Percentiles rank a stretch among this genome's conserved stretches.
These are phyloP conservation scores for Alternaria sp. DNA, from an alignment of 2,329 filamentous ascomycete genomes.

Conservation along the genomic window DNA sequence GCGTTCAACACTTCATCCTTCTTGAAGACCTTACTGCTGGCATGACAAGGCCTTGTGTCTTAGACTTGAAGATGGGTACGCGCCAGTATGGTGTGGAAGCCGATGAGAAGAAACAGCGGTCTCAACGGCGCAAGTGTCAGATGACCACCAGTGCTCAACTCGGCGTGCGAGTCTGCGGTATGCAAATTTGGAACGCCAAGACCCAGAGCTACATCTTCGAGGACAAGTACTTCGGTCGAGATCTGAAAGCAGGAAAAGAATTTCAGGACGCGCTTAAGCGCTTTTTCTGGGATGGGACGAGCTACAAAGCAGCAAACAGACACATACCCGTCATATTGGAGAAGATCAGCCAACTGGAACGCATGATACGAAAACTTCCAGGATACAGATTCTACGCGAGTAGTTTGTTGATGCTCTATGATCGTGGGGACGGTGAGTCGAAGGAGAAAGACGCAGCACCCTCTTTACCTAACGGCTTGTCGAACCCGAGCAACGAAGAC, in stretches of 20 bases:
- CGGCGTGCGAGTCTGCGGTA: conserved; percentile 91
- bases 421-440: conserved; percentile 74
- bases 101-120: conserved; percentile 88
- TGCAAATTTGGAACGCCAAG: conserved; percentile 93
- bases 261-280: conserved; percentile 88
- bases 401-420: conserved; percentile 94
- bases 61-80: conserved; percentile 99
- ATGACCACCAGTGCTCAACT: conserved; percentile 90
- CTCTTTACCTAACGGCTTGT: conserved; percentile 21
- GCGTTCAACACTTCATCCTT: conserved; percentile 91
- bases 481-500: conserved; percentile 33
- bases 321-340: conserved; percentile 89
- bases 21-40: conserved; percentile 95
- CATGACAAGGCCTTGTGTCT: conserved; percentile 95
- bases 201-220: conserved; percentile 90
- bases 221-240: conserved; percentile 96
- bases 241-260: conserved; percentile 84
- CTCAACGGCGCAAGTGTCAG: conserved; percentile 91
- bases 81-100: conserved; percentile 96
- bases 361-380: conserved; percentile 79
- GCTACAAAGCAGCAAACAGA: conserved; percentile 78
- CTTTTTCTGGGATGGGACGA: conserved; percentile 90
- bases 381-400: conserved; percentile 96
- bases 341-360: conserved; percentile 83
- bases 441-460: conserved; percentile 43